Base-by-base conservation (phyloP, 176 grass and related monocot species). In the Miscanthus lutarioriparius region DNA sequence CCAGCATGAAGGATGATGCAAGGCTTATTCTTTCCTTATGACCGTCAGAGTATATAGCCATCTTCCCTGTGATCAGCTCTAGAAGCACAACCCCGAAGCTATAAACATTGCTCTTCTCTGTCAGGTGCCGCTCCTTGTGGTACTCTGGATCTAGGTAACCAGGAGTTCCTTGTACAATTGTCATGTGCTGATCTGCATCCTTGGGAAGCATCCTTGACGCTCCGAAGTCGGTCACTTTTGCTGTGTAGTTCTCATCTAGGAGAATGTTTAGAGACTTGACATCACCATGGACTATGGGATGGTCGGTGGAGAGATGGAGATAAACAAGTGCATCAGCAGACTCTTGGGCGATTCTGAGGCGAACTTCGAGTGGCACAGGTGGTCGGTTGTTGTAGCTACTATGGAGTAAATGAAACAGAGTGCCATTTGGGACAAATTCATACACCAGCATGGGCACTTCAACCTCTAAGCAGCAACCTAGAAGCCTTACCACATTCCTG, bases 11-110 rank as follows among this genome's bases (percentile, higher is more conserved):
- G 3, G 44, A 84, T 38, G 61, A 67, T 3, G 47, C 82, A 1
- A 84, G 44, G 6, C 44, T 28, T 74, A 54, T 84, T 15, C 15
- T 61, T 54, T 67, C 22, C 5, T 75, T 43, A 6, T 22, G 30
- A 3, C 82, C 71, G 0, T 84, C 82, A 3, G 3, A 56, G 20
- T 38, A 61, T 36, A 77, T 26, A 9, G 74, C 51, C 9, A 3
- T 59, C 53, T 77, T 76, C 49, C 49, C 36, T 36, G 74, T 76
- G 48, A 76, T 76, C 1, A 76, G 74, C 49, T 76, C 82, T n/a
- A 84, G 61, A 62, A 84, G 32, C 30, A 84, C 72, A 11, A 84
- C 72, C 23, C 82, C 82, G 2, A 84, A 84, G n/a, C 72, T 84
- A 16, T 84, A 84, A 1, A 84, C 82, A 1, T 84, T 72, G 0